Percentiles rank a stretch among this genome's conserved stretches.
Conservation (phyloP, 2,329 filamentous ascomycete species). For the Biscogniauxia mediterranea region DNA sequence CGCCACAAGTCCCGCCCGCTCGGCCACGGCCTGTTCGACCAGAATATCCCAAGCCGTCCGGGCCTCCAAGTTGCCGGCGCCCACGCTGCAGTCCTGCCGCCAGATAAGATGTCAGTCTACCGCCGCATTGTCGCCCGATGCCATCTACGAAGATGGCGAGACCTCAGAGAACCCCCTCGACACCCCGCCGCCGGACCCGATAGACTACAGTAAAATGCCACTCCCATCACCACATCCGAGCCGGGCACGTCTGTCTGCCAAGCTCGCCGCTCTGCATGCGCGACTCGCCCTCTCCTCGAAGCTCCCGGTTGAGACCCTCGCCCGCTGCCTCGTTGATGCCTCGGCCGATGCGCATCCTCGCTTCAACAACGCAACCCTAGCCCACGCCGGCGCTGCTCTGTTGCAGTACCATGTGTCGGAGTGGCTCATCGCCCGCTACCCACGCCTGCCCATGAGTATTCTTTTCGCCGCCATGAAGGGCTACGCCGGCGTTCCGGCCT, state of each 20-base stretch:
- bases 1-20: conserved; percentile 40
- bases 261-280: conserved; percentile 89
- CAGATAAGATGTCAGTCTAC: conserved; percentile 29
- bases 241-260: conserved; percentile 71
- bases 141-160: conserved; percentile 23
- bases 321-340: conserved; percentile 78
- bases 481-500: conserved; percentile 73
- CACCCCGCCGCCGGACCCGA: background rate
- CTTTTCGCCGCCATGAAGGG: conserved; percentile 83
- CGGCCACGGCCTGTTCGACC: conserved; percentile 38
- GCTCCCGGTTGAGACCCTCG: conserved; percentile 82
- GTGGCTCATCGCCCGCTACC: conserved; percentile 83
- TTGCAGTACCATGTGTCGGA: conserved; percentile 88
- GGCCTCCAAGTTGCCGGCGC: conserved; percentile 17
- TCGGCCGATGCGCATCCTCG: conserved; percentile 76
- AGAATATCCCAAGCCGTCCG: conserved; percentile 24
- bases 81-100: conserved; percentile 10
- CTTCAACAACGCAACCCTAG: conserved; percentile 87
- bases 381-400: conserved; percentile 77
- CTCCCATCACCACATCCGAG: conserved; percentile 71
- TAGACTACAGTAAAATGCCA: conserved; percentile 33
- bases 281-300: conserved; percentile 78
- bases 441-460: conserved; percentile 85
- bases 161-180: conserved; percentile 15
- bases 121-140: conserved; percentile 16